These are phyloP conservation scores for Platismatia glauca DNA, from an alignment of 495 filamentous ascomycete species.

Conservation along the genomic window DNA sequence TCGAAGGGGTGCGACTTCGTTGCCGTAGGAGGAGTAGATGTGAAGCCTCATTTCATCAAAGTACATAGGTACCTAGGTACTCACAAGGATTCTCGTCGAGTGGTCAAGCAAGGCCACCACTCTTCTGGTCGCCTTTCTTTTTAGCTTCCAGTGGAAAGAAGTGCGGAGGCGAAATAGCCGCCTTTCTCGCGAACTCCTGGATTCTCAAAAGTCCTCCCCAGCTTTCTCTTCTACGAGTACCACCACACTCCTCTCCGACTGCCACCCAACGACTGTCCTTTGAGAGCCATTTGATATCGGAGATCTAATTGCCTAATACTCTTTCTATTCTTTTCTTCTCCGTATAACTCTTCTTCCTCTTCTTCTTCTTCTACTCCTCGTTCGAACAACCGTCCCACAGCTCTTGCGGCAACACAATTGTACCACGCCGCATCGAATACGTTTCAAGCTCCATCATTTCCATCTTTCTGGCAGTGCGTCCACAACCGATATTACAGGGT, in stretches of 20 bases:
- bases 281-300: conserved; percentile 6
- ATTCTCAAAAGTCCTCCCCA: neutral
- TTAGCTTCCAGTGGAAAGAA: no score
- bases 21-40: no score
- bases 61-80: no score
- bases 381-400: neutral
- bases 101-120: no score
- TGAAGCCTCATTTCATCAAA: no score
- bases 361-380: conserved; percentile 10
- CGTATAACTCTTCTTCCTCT: conserved; percentile 2
- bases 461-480: conserved; percentile 1
- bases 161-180: no score
- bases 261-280: conserved; percentile 8
- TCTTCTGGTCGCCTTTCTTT: no score
- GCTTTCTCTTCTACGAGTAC: neutral
- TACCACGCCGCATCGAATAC: conserved; percentile 12
- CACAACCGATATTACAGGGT: neutral
- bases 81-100: no score
- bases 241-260: neutral
- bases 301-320: conserved; percentile 15
- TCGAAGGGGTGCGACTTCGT: no score
- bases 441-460: conserved; percentile 12
- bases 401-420: conserved; percentile 3
- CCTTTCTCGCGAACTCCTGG: neutral
- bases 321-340: no score